Conservation (phyloP, 202 grass and related monocot species). For the Cymbopogon flexuosus region DNA sequence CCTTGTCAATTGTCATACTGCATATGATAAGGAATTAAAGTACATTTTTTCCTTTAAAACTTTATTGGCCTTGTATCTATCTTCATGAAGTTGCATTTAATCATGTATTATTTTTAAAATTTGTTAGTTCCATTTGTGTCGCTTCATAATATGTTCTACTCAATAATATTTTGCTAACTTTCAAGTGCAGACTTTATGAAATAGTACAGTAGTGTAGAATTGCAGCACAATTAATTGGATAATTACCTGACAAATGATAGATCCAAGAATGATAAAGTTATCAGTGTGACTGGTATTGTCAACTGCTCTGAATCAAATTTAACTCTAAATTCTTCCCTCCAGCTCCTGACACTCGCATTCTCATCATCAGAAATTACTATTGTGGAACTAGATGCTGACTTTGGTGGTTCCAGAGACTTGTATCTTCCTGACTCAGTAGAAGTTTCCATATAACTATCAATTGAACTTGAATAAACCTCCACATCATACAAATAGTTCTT, state of each 20-base stretch:
- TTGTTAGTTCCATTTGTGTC: neutral
- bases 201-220: neutral
- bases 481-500: slow-evolving; percentile 5
- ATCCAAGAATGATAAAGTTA: slow-evolving; percentile 31
- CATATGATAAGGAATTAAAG: neutral
- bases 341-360: neutral
- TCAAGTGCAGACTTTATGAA: neutral
- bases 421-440: slow-evolving; percentile 14
- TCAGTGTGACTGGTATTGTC: slow-evolving; percentile 13
- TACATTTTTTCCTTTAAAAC: neutral
- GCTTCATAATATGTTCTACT: neutral
- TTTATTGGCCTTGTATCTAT: neutral
- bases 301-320: slow-evolving; percentile 9
- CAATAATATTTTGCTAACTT: neutral
- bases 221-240: neutral
- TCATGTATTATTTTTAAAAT: neutral
- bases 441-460: neutral
- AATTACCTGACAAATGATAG: slow-evolving; percentile 29
- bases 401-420: neutral
- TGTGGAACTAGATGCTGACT: neutral
- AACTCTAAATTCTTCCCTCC: slow-evolving; percentile 22
- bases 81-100: neutral
- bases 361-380: neutral
- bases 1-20: neutral
- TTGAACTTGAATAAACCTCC: slow-evolving; percentile 13